Evolutionary conservation across 2,329 filamentous ascomycete species (phyloP).

Genomic region (Ophiosphaerella narmari): DNA sequence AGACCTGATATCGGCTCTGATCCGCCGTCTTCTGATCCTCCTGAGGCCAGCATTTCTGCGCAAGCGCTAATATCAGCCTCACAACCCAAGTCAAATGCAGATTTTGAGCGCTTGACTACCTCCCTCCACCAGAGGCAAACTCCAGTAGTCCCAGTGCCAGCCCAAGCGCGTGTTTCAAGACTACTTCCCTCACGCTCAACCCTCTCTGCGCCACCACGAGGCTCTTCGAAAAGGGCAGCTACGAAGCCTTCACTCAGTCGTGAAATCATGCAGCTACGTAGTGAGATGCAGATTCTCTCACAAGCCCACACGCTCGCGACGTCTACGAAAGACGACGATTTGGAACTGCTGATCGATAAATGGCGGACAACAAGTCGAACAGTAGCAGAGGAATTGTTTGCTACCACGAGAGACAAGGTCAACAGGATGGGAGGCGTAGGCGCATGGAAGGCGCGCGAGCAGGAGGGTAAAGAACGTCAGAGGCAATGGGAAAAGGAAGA

Average conservation of each 20-base stretch:
- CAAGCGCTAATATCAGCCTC: not conserved
- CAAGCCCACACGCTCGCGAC: slow-evolving; percentile 48
- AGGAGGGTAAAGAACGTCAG: slow-evolving; percentile 39
- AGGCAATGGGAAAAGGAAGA: slow-evolving; percentile 46
- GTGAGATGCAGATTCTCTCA: slow-evolving; percentile 47
- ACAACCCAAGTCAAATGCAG: not conserved
- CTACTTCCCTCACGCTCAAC: slow-evolving; percentile 17
- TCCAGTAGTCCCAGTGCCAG: slow-evolving; percentile 6
- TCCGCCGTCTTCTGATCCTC: slow-evolving; percentile 32
- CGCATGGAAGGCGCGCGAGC: slow-evolving; percentile 55
- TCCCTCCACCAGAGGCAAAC: not conserved
- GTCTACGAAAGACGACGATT: slow-evolving; percentile 56
- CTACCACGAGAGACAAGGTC: slow-evolving; percentile 62
- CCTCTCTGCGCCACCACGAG: slow-evolving; percentile 13
- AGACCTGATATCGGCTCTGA: slow-evolving; percentile 29
- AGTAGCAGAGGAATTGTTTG: slow-evolving; percentile 71
- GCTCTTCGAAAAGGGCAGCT: slow-evolving; percentile 13
- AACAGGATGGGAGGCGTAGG: slow-evolving; percentile 66
- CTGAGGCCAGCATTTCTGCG: slow-evolving; percentile 12
- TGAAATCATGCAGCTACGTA: slow-evolving; percentile 40
- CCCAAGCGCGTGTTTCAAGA: slow-evolving; percentile 12
- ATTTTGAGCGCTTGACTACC: not conserved
- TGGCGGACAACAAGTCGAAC: slow-evolving; percentile 66
- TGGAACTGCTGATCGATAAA: slow-evolving; percentile 60
- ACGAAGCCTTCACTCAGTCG: slow-evolving; percentile 34